A percentile compares a stretch with the other conserved stretches of the same genome.
Conservation (phyloP, 75 land plant species). For the Chamaecyparis obtusa region DNA sequence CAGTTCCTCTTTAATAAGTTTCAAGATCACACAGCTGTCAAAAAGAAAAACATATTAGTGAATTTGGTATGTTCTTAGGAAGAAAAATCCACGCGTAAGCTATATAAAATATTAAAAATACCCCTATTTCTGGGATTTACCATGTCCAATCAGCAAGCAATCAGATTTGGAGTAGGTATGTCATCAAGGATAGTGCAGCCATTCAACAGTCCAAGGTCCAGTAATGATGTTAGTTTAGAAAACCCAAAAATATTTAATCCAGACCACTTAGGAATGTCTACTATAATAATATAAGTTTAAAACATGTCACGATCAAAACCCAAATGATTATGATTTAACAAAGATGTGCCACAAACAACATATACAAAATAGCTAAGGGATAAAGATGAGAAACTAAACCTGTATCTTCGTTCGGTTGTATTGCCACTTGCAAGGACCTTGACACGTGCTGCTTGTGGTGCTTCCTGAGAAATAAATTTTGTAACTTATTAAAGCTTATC, state of each 20-base stretch:
- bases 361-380: background rate
- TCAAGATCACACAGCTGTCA: background rate
- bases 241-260: background rate
- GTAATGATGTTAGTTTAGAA: background rate
- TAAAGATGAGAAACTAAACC: constrained; percentile 31
- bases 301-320: background rate
- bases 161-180: background rate
- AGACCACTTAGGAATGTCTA: background rate
- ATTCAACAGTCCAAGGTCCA: background rate
- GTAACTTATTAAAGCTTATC: background rate
- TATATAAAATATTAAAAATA: background rate
- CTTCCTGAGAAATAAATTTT: constrained; percentile 40
- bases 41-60: background rate
- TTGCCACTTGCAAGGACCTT: constrained; percentile 95
- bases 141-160: constrained; percentile 1
- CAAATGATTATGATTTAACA: background rate
- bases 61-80: background rate
- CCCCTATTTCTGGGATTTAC: background rate
- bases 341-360: constrained; percentile 6
- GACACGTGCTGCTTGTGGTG: constrained; percentile 95
- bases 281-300: background rate
- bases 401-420: constrained; percentile 88
- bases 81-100: background rate
- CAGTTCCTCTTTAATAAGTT: background rate
- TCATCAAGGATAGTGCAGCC: background rate